Conservation (phyloP, 805 yeast genomes). For the Ogataea populi-albae region DNA sequence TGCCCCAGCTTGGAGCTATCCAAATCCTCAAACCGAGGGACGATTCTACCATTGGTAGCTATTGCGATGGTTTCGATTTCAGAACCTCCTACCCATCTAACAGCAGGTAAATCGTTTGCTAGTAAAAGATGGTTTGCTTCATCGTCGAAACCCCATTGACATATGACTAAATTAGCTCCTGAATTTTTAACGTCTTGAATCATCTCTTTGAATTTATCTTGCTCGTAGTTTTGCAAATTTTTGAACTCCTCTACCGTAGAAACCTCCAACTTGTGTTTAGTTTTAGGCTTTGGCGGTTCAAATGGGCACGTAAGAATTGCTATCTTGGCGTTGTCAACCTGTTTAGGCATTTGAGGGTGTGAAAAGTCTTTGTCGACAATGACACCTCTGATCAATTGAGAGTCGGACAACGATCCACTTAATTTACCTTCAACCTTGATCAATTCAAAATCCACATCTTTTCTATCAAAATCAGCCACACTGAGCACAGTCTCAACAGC, state of each 20-base stretch:
- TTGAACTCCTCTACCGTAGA: conserved; percentile 92
- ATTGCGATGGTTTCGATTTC: conserved; percentile 94
- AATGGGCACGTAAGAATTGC: conserved; percentile 98
- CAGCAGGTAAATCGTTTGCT: conserved; percentile 88
- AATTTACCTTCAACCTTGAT: conserved; percentile 94
- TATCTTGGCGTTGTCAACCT: conserved; percentile 72
- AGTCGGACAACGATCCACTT: conserved; percentile 90
- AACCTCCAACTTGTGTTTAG: conserved; percentile 94
- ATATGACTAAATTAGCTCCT: conserved; percentile 94
- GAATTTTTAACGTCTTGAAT: conserved; percentile 78
- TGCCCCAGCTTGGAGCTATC: conserved; percentile 76
- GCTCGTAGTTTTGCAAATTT: conserved; percentile 88
- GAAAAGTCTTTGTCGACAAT: conserved; percentile 94
- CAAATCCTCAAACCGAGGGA: conserved; percentile 94
- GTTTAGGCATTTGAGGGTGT: conserved; percentile 97
- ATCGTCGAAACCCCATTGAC: conserved; percentile 99
- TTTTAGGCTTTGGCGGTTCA: conserved; percentile 99
- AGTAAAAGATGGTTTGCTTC: conserved; percentile 93
- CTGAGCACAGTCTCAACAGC: conserved; percentile 94
- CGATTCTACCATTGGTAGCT: conserved; percentile 96
- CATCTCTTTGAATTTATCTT: conserved; percentile 87
- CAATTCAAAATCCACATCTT: conserved; percentile 95
- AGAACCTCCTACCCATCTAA: conserved; percentile 99
- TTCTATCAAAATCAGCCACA: conserved; percentile 88
- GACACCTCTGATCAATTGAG: conserved; percentile 84